Conservation (phyloP, 2,329 filamentous ascomycete species). For the Alternaria sp. region DNA sequence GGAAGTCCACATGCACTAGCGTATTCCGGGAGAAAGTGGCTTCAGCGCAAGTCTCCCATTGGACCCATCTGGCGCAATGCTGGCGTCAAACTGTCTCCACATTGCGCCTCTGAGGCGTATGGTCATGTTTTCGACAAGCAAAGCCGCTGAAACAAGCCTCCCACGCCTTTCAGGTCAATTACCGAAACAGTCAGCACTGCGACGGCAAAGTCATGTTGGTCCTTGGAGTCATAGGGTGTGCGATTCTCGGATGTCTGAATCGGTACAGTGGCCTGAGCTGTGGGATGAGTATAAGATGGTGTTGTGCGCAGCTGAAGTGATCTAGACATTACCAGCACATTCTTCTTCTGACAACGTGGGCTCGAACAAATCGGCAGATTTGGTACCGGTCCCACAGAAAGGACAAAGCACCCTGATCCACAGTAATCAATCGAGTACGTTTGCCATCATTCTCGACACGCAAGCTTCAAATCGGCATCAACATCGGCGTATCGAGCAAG, state of each 20-base stretch:
- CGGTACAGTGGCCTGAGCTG: background rate
- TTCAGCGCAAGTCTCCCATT: background rate
- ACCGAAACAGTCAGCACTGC: background rate
- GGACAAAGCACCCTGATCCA: background rate
- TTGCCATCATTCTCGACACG: background rate
- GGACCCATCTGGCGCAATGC: background rate
- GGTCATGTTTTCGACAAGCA: background rate
- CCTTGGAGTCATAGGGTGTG: slow-evolving; percentile 4
- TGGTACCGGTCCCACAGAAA: background rate
- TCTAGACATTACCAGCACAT: background rate
- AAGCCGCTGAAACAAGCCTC: slow-evolving; percentile 1
- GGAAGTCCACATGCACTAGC: background rate
- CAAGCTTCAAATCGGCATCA: background rate
- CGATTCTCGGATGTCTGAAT: background rate
- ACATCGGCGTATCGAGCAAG: background rate
- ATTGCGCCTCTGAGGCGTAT: background rate
- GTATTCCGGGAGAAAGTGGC: background rate
- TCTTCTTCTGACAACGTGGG: background rate
- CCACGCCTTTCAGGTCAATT: background rate
- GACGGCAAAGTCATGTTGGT: background rate
- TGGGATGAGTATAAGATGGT: background rate
- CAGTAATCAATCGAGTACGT: background rate
- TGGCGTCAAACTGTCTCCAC: background rate
- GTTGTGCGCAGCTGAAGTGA: background rate
- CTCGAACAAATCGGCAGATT: background rate